Evolutionary conservation across 2,329 filamentous ascomycete species (phyloP).

Genomic region (Arthrobotrys entomopaga): DNA sequence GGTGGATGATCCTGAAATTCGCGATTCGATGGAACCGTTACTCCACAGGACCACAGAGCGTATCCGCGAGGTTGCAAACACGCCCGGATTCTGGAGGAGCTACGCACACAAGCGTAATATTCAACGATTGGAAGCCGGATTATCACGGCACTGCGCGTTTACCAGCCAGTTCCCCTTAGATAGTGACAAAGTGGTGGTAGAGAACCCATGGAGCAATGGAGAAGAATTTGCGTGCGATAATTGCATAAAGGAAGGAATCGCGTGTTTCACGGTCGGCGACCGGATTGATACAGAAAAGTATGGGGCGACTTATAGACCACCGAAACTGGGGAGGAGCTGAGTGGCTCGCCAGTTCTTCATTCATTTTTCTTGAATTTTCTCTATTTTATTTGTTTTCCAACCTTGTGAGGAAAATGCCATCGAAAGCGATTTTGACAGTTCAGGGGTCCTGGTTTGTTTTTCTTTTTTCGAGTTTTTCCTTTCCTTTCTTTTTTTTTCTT

Average conservation of each 20-base stretch:
- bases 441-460: no score
- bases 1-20: constrained; percentile 26
- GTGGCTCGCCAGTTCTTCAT: not conserved
- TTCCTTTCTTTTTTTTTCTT: no score
- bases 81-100: constrained; percentile 43
- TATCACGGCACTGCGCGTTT: constrained; percentile 40
- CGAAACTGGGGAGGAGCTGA: constrained; percentile 23
- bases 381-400: not conserved
- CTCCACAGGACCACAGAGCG: constrained; percentile 21
- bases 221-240: constrained; percentile 35
- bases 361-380: not conserved
- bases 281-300: constrained; percentile 50
- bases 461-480: no score
- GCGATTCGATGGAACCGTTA: constrained; percentile 37
- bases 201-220: constrained; percentile 41
- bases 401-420: not conserved
- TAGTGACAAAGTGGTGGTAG: constrained; percentile 25
- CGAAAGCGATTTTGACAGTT: no score
- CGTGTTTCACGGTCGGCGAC: constrained; percentile 40
- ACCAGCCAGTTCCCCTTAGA: constrained; percentile 48
- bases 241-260: constrained; percentile 39
- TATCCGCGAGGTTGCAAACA: constrained; percentile 45
- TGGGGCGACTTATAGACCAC: constrained; percentile 36
- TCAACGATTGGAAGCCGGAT: constrained; percentile 21
- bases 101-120: constrained; percentile 44